These are phyloP conservation scores for Neodidymelliopsis sp. DNA, from an alignment of 2,329 filamentous ascomycete species.

Conservation along the genomic window DNA sequence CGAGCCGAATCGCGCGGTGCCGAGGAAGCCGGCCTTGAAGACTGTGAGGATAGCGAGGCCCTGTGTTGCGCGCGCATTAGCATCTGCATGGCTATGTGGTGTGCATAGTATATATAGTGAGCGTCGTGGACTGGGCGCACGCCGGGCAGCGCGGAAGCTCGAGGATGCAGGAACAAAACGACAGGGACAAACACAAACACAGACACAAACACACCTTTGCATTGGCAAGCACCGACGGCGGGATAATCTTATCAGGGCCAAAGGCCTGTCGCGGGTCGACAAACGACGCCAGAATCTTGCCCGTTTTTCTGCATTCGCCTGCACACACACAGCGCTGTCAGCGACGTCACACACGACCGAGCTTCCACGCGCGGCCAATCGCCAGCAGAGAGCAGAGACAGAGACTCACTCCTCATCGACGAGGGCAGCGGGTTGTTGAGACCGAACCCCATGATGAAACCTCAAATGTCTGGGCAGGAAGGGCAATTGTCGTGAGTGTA, in stretches of 20 bases:
- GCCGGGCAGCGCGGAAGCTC: constrained; percentile 8
- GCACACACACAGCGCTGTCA: constrained; percentile 43
- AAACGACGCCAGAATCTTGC: constrained; percentile 94
- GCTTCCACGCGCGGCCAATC: too few relatives aligned
- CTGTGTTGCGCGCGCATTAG: constrained; percentile 46
- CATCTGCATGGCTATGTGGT: background rate
- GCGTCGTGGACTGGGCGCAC: constrained; percentile 12
- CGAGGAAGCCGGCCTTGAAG: constrained; percentile 85
- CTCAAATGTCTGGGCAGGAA: constrained; percentile 4
- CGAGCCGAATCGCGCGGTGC: constrained; percentile 81
- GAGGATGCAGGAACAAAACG: too few relatives aligned
- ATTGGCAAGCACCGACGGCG: constrained; percentile 84
- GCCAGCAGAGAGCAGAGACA: constrained; percentile 5
- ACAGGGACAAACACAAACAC: too few relatives aligned
- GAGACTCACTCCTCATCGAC: constrained; percentile 59
- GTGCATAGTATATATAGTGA: background rate
- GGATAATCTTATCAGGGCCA: constrained; percentile 96
- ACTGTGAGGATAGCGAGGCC: constrained; percentile 87
- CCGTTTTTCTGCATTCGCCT: constrained; percentile 98
- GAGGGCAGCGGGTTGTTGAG: constrained; percentile 63
- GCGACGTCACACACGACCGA: constrained; percentile 41
- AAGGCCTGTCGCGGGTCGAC: constrained; percentile 93
- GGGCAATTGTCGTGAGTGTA: background rate
- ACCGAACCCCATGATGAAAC: constrained; percentile 53
- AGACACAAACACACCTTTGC: constrained; percentile 72